phyloP scores from a whole-genome alignment of 1,284 basidiomycete species.

The Malassezia globosa region DNA sequence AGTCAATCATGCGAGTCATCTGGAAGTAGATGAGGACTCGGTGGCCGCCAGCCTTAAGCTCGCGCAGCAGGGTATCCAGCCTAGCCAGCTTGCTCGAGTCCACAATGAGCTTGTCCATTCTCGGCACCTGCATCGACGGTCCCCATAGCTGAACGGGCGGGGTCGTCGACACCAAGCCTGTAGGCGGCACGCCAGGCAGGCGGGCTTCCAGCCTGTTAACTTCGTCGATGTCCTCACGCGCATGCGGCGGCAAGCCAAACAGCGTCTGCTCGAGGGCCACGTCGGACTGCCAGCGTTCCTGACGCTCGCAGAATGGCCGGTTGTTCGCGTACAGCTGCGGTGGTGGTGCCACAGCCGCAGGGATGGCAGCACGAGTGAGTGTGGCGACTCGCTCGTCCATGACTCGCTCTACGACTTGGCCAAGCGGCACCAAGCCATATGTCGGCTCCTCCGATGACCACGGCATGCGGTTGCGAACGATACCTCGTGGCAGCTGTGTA shows the following conservation, averaged over 20 bases:
- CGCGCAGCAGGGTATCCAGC: conserved; percentile 74
- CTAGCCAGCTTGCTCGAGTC: conserved; percentile 93
- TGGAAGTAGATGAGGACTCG: conserved; percentile 97
- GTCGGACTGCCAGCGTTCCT: conserved; percentile 52
- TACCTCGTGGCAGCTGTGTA: conserved; percentile 45
- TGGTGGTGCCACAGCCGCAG: conserved; percentile 71
- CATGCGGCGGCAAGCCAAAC: conserved; percentile 68
- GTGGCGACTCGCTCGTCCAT: conserved; percentile 67
- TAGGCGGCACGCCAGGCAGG: conserved; percentile 57
- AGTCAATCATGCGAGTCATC: conserved; percentile 99
- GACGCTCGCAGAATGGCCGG: conserved; percentile 66
- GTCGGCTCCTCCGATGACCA: conserved; percentile 29
- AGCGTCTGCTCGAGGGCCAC: conserved; percentile 63
- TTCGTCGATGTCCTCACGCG: conserved; percentile 58
- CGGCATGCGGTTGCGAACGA: conserved; percentile 44
- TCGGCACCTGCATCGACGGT: conserved; percentile 81
- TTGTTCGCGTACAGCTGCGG: conserved; percentile 65
- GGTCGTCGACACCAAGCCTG: conserved; percentile 63
- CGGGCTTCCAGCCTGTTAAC: conserved; percentile 53
- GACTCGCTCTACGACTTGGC: conserved; percentile 59
- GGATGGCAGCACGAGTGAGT: conserved; percentile 68
- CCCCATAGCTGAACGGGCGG: conserved; percentile 65
- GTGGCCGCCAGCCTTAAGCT: conserved; percentile 86
- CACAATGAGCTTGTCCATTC: conserved; percentile 86
- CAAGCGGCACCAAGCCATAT: conserved; percentile 54